Conservation (phyloP, 2,329 filamentous ascomycete genomes). For the Decorospora gaudefroyi region DNA sequence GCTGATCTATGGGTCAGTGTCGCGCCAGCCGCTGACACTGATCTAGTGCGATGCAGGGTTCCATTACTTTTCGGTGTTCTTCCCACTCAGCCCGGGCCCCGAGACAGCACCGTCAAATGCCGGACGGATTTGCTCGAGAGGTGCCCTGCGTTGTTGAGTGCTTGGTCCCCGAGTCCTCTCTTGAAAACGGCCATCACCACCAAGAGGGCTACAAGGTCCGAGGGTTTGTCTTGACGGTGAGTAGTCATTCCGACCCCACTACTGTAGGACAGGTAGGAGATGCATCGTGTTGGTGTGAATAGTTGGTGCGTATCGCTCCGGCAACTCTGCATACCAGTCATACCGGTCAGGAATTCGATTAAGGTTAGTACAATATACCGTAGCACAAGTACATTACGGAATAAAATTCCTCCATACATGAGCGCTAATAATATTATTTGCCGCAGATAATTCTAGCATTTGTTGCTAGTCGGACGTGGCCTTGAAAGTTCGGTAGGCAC, state of each 20-base stretch:
- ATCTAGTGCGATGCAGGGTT: conserved; percentile 3
- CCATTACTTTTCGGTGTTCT: neutral
- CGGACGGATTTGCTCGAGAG: neutral
- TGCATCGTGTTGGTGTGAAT: neutral
- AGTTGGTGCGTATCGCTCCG: neutral
- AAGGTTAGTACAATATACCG: conserved; percentile 2
- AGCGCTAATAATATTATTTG: neutral
- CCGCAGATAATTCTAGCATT: no score
- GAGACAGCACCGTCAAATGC: neutral
- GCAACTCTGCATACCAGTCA: neutral
- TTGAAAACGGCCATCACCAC: no score
- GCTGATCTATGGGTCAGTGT: conserved; percentile 3
- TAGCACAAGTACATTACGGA: conserved; percentile 2
- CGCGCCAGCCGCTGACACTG: conserved; percentile 5
- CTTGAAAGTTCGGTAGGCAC: no score
- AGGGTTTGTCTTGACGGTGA: no score
- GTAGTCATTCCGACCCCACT: no score
- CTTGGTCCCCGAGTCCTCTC: no score
- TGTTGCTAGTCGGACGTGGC: neutral
- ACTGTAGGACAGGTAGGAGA: neutral
- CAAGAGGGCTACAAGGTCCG: no score
- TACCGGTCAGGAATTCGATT: neutral
- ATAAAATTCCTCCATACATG: neutral
- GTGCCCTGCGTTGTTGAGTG: neutral
- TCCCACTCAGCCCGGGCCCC: neutral